Base-by-base conservation (phyloP, 2,329 filamentous ascomycete species). In the Aspergillus neotritici region DNA sequence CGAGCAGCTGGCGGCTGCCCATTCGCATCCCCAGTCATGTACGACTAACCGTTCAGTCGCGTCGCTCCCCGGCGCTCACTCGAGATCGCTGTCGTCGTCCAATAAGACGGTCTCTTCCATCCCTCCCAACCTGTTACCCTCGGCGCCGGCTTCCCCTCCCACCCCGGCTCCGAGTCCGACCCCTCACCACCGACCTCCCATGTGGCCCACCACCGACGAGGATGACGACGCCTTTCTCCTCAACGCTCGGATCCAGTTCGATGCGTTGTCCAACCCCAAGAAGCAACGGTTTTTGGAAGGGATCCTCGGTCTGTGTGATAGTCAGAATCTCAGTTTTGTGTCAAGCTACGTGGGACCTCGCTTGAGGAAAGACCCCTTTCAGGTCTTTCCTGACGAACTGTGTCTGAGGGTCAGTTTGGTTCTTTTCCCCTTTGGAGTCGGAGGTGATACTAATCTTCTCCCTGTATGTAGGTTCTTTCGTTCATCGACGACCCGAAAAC, bases 401-500 rank as follows among this genome's bases (percentile, higher is more conserved):
- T 97, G 91, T 65, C 72, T 98, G 48, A 77, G 89, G 58, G 88
- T 94, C 78, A 63, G 83, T 39, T 17, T 42, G 41, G 17, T 13
- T 31, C 4, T 37, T 10, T 16, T 30, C 17, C 31, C 16, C 21
- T 9, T 6, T n/a, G n/a, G 17, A 35, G 14, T 25, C 12, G 16
- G 43, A 48, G 57, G 46, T 58, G 42, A 13, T 31, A 8, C n/a
- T 17, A 32, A 16, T 39, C 7, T 37, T 37, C 37, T 17, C 34
- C 16, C 34, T 37, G 42, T 37, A 8, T 31, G 15, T 48, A 95
- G 86, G 87, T 98, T 52, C 76, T 98, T 39, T 94, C 91, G 34
- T 98, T 94, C 64, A 91, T 98, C 60, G 93, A 98, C 60, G 93
- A 98, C 61, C 90, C 93, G 1, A 93, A 90, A 63, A 94, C 94